Base-by-base conservation (phyloP, 305 asterid genomes). In the Vinca major region DNA sequence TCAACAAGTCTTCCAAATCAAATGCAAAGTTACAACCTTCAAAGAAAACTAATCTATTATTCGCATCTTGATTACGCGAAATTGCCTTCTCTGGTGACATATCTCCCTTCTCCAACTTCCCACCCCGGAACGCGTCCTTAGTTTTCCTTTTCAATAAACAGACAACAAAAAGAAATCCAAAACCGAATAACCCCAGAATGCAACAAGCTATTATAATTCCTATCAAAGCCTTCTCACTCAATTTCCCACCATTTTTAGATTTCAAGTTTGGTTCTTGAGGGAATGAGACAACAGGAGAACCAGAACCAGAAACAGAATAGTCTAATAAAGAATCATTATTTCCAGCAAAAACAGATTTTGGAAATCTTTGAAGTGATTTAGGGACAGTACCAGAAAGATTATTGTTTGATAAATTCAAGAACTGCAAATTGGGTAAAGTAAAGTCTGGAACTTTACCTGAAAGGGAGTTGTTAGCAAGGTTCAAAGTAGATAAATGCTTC, bases 11-110 rank as follows among this genome's bases (percentile, higher is more conserved):
- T 81, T 92, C 97, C 76, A 92, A 79, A 78, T 92, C 97, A 61
- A 90, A 92, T 2, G 95, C 96, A 73, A 75, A 86, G 66, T 83
- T 85, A 78, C 95, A 88, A 19, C 95, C 98, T 83, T 90, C 96
- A 61, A 92, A 90, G 90, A 92, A 92, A 68, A 80, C 86, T 70
- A 92, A 67, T 82, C 82, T 86, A 75, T 92, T 92, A 53, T 77
- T 86, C 0, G 86, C 95, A 63, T 90, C 96, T 66, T 83, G 86
- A 67, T 80, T 83, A 58, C 95, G 81, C 0, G 96, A 86, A 68
- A 83, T 83, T 6, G 85, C 95, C 66, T 90, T 89, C 62, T 86
- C 98, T 1, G 91, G 96, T 0, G 95, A 88, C 95, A 88, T 82
- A 43, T 71, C 73, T 36, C 95, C 92, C 68, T 88, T 92, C 65